Evolutionary conservation across 345 rosid genomes (phyloP), one percentile per base, ranked within the genome.

Genomic region (Boechera retrofracta): DNA sequence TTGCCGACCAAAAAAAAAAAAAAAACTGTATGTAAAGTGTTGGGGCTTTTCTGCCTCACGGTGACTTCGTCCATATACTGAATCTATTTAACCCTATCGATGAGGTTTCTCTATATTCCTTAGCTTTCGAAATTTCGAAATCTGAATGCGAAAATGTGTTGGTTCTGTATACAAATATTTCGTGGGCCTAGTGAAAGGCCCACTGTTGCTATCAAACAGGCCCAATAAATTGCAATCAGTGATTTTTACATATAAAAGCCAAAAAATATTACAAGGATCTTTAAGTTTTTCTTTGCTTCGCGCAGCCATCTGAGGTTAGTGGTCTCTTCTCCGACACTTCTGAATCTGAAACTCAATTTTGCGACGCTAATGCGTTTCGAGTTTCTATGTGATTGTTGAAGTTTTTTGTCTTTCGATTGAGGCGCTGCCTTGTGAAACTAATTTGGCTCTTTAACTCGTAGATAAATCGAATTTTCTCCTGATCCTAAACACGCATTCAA

Each of bases 291-390:
- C 9, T 36, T 32, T 15, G 49, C 7, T 21, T 33, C 18, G 7
- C 47, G 56, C 69, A 31, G 56, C 55, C 29, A 33, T 66, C 70
- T 49, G 31, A 49, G 57, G 58, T 32, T 16, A 38, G 42, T 7
- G 13, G 16, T 24, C 38, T 38, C 62, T 28, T 54, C 62, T 39
- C 73, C 52, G 63, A n/a, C 73, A 44, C 6, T 42, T 41, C 45
- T 11, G 52, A 4, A 28, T 69, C 28, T 54, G 39, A 28, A 38
- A 39, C 62, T 54, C 52, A 55, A 54, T 54, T 39, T 2, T 2
- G 39, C 38, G 52, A 24, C 35, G 5, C 12, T 18, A 28, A 33
- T 52, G 12, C 12, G 60, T 52, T 53, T 33, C 57, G 31, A 6
- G 32, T 65, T 32, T 47, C 4, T 9, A 16, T 16, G 28, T 32